Evolutionary conservation across 148 eudicot genomes (phyloP).

Genomic region (Drosera capensis): DNA sequence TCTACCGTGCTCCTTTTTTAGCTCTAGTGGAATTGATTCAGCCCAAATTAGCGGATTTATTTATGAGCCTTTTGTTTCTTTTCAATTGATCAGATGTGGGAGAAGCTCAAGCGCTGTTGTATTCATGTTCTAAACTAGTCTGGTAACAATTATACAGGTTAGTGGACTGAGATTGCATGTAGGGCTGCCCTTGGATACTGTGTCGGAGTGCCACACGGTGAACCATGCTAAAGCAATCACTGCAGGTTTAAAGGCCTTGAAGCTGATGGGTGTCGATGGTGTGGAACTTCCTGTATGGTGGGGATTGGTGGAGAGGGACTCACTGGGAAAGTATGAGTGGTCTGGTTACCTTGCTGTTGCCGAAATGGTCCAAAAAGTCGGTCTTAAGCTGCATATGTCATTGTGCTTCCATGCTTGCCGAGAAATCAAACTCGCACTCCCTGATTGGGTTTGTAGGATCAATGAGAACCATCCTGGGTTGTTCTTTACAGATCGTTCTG

Average conservation of each 20-base stretch:
- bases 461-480: constrained; percentile 44
- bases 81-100: too few species aligned
- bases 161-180: constrained; percentile 41
- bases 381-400: constrained; percentile 45
- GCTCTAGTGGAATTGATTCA: too few species aligned
- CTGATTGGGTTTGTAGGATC: constrained; percentile 56
- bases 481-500: constrained; percentile 49
- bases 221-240: constrained; percentile 52
- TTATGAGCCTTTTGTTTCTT: too few species aligned
- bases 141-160: too few species aligned
- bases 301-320: constrained; percentile 65
- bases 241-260: constrained; percentile 64
- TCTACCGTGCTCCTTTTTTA: too few species aligned
- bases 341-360: constrained; percentile 50
- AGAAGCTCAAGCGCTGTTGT: too few species aligned
- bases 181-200: constrained; percentile 64
- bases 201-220: constrained; percentile 35
- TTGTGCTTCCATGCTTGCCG: constrained; percentile 60
- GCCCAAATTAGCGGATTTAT: too few species aligned
- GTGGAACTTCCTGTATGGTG: constrained; percentile 93
- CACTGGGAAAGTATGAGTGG: constrained; percentile 67
- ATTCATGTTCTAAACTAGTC: too few species aligned
- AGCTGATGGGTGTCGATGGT: constrained; percentile 73
- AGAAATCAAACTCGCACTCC: constrained; percentile 40
- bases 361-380: constrained; percentile 45